Conservation (phyloP, 176 grass and related monocot species). For the Olyra latifolia region DNA sequence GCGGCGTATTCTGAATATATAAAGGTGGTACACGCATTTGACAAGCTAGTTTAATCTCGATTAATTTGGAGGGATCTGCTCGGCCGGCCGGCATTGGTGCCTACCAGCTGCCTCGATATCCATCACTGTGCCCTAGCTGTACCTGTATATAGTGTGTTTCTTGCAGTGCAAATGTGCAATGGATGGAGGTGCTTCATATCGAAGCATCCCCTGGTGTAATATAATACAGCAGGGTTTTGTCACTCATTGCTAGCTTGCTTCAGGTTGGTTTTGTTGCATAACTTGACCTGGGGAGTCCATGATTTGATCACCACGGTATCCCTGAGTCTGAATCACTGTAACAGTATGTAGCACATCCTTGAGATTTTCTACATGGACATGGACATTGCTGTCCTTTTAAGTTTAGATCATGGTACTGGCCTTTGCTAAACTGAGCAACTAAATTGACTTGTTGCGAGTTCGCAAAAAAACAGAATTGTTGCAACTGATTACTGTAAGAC, state of each 20-base stretch:
- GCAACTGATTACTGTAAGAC: neutral
- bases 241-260: too few relatives aligned
- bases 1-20: too few relatives aligned
- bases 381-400: neutral
- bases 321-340: too few relatives aligned
- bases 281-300: neutral
- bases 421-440: neutral
- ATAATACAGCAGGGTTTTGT: neutral
- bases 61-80: neutral
- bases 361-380: too few relatives aligned
- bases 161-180: neutral
- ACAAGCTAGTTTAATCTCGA: too few relatives aligned
- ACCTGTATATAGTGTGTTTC: neutral
- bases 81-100: constrained; percentile 31
- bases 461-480: neutral
- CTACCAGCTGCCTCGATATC: constrained; percentile 26
- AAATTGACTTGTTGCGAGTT: neutral
- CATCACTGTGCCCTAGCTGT: neutral
- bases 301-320: neutral
- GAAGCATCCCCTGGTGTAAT: constrained; percentile 1
- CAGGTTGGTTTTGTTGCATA: too few relatives aligned
- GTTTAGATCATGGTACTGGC: neutral
- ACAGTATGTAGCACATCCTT: neutral
- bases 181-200: neutral
- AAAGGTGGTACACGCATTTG: too few relatives aligned